Conservation (phyloP, 805 yeast species). For the Lipomyces yamanashiensis region DNA sequence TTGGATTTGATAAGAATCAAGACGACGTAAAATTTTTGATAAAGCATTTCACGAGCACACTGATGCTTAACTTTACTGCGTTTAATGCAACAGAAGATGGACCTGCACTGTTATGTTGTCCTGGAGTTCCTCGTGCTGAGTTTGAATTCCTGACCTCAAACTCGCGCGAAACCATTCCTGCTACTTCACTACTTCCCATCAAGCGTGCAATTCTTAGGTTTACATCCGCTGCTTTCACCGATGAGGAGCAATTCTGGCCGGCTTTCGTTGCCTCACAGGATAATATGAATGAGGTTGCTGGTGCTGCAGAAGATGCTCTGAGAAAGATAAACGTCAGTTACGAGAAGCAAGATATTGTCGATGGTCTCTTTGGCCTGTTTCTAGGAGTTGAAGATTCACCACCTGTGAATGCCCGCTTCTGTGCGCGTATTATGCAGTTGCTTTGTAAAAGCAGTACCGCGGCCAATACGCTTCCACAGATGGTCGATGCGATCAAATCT, state of each 20-base stretch:
- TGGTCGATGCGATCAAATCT: conserved; percentile 52
- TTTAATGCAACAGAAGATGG: conserved; percentile 7
- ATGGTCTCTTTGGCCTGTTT: conserved; percentile 54
- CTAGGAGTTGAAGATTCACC: conserved; percentile 55
- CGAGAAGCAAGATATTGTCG: conserved; percentile 55
- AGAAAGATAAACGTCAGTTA: conserved; percentile 58
- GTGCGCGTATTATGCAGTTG: conserved; percentile 50
- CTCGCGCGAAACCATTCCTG: conserved; percentile 67
- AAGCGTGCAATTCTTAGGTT: conserved; percentile 53
- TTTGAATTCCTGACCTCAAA: conserved; percentile 66
- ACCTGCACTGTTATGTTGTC: conserved; percentile 47
- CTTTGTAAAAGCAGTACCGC: conserved; percentile 60
- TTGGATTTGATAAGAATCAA: conserved; percentile 47
- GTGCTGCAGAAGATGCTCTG: conserved; percentile 56
- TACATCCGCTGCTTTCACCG: conserved; percentile 50
- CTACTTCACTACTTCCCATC: conserved; percentile 51
- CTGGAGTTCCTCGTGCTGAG: conserved; percentile 66
- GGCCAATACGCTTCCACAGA: conserved; percentile 51
- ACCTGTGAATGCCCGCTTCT: conserved; percentile 56
- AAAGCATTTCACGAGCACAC: conserved; percentile 57
- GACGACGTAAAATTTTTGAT: conserved; percentile 55
- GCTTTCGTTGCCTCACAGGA: conserved; percentile 70
- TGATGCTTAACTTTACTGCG: conserved; percentile 58
- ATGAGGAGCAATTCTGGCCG: conserved; percentile 51
- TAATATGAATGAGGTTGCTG: conserved; percentile 58